phyloP scores from a whole-genome alignment of 495 filamentous ascomycete species.

The Lichina pygmaea region DNA sequence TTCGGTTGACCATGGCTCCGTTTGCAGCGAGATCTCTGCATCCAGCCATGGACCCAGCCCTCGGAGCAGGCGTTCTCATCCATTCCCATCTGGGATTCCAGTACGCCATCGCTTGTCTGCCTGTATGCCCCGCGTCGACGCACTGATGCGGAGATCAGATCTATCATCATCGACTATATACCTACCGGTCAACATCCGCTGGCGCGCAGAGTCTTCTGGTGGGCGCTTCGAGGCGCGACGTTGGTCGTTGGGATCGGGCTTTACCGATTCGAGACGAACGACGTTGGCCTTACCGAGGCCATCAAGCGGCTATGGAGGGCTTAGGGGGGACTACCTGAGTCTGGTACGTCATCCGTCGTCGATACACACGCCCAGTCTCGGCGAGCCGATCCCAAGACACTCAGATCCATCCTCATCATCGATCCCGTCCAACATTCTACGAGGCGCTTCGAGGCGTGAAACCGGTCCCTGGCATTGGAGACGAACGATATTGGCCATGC shows the following conservation, averaged over 20 bases:
- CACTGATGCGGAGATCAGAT: constrained; percentile 12
- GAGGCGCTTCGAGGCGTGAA: constrained; percentile 64
- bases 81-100: constrained; percentile 92
- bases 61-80: constrained; percentile 60
- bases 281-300: constrained; percentile 78
- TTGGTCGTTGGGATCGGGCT: constrained; percentile 61
- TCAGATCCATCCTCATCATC: constrained; percentile 53
- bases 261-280: constrained; percentile 99
- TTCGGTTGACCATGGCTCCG: constrained; percentile 71
- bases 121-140: not conserved
- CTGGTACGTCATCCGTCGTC: constrained; percentile 23
- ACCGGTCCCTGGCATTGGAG: constrained; percentile 62
- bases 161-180: constrained; percentile 74
- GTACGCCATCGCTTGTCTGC: constrained; percentile 15
- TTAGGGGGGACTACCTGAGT: constrained; percentile 22
- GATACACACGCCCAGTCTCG: not conserved
- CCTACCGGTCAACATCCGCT: constrained; percentile 43
- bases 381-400: not conserved
- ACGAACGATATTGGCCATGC: constrained; percentile 92
- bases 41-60: constrained; percentile 61
- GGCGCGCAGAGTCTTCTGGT: constrained; percentile 32
- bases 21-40: constrained; percentile 81
- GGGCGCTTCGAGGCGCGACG: constrained; percentile 56
- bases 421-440: constrained; percentile 39
- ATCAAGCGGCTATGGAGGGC: constrained; percentile 71